These are phyloP conservation scores for Bigelowiella natans DNA, from an alignment of 78 protist species.

Conservation along the genomic window DNA sequence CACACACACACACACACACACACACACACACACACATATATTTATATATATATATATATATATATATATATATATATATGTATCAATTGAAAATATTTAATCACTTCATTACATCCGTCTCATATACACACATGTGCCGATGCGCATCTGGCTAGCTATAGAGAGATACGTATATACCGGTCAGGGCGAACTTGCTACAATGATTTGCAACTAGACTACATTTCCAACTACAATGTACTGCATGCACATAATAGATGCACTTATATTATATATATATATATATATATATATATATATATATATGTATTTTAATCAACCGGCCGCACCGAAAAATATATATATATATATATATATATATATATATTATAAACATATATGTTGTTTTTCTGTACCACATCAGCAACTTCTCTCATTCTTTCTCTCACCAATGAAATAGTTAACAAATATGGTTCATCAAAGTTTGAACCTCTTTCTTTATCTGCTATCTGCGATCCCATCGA, in stretches of 20 bases:
- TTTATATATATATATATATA: not conserved
- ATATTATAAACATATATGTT: not conserved
- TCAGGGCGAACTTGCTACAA: too few species aligned
- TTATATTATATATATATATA: not conserved
- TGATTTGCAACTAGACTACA: not conserved
- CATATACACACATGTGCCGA: not conserved
- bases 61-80: not conserved
- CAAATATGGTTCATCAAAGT: too few species aligned
- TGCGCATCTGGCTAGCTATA: not conserved
- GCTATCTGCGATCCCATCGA: too few species aligned
- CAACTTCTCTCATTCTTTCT: too few species aligned
- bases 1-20: not conserved
- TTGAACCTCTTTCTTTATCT: too few species aligned
- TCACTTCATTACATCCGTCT: not conserved
- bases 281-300: not conserved
- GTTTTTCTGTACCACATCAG: too few species aligned
- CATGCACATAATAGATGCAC: not conserved
- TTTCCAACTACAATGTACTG: not conserved
- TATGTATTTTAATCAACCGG: not conserved
- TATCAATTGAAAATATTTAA: not conserved
- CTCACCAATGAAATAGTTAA: too few species aligned
- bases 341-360: not conserved
- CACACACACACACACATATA: not conserved
- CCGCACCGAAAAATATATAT: too few species aligned
- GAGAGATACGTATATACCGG: not conserved